Evolutionary conservation across 805 yeast genomes (phyloP).

Genomic region (Kluyveromyces wickerhamii): DNA sequence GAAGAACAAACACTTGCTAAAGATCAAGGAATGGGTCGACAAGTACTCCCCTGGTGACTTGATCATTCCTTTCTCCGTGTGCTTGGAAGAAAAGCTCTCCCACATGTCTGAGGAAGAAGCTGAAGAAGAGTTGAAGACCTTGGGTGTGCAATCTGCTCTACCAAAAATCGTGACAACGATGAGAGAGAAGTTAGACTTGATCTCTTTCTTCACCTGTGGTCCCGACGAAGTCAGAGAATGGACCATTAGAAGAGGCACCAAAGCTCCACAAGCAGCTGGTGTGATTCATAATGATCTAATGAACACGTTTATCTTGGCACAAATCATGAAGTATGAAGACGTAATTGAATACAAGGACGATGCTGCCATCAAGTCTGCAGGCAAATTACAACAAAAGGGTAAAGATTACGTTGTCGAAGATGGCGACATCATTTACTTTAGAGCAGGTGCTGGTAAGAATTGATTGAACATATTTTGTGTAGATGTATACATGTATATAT

Average conservation of each 20-base stretch:
- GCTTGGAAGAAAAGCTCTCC: slow-evolving; percentile 85
- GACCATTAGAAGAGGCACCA: slow-evolving; percentile 87
- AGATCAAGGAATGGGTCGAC: slow-evolving; percentile 87
- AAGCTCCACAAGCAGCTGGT: slow-evolving; percentile 99
- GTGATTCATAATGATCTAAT: slow-evolving; percentile 94
- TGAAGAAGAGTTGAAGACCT: slow-evolving; percentile 61
- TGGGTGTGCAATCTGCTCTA: slow-evolving; percentile 71
- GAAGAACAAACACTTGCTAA: slow-evolving; percentile 77
- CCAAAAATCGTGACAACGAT: slow-evolving; percentile 80
- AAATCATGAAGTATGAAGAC: slow-evolving; percentile 81
- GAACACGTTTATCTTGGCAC: slow-evolving; percentile 91
- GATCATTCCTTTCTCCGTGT: slow-evolving; percentile 89
- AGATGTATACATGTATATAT: too few relatives aligned
- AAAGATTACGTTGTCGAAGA: slow-evolving; percentile 92
- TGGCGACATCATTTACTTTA: slow-evolving; percentile 85
- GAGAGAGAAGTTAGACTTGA: slow-evolving; percentile 80
- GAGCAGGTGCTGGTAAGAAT: slow-evolving; percentile 90
- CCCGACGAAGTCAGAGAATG: slow-evolving; percentile 96
- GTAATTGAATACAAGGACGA: slow-evolving; percentile 75
- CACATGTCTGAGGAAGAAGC: slow-evolving; percentile 79
- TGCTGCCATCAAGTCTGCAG: slow-evolving; percentile 72
- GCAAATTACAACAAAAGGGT: slow-evolving; percentile 87
- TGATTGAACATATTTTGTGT: too few relatives aligned
- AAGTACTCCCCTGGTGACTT: slow-evolving; percentile 80
- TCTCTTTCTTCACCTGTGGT: slow-evolving; percentile 94